phyloP scores from a whole-genome alignment of 1,284 basidiomycete genomes.

The Golubevia pallescens region DNA sequence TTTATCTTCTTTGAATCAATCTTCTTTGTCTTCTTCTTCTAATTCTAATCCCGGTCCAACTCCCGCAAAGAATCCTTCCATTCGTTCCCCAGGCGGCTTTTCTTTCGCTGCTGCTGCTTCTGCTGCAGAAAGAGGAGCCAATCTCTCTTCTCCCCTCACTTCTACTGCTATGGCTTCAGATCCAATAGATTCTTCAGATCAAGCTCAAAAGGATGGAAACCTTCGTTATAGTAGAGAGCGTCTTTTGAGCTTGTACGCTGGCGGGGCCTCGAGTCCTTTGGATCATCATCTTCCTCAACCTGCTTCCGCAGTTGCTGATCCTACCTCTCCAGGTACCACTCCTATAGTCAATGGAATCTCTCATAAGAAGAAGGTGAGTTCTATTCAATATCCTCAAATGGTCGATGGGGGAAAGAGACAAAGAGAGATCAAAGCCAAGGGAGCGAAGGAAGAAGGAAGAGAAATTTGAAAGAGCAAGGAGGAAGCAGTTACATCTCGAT shows the following conservation, averaged over 20 bases:
- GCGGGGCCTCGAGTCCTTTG: slow-evolving; percentile 18
- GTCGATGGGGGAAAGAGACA: not conserved
- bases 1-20: not conserved
- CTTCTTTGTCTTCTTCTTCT: not conserved
- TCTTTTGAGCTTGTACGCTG: slow-evolving; percentile 43
- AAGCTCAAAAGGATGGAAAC: slow-evolving; percentile 25
- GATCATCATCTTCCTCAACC: slow-evolving; percentile 21
- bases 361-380: slow-evolving; percentile 7
- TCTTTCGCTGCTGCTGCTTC: slow-evolving; percentile 48
- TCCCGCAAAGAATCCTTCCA: slow-evolving; percentile 11
- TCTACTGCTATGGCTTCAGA: slow-evolving; percentile 11
- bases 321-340: slow-evolving; percentile 8
- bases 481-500: no score
- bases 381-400: not conserved
- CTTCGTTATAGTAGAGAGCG: slow-evolving; percentile 20
- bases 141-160: slow-evolving; percentile 15
- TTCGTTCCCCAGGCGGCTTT: slow-evolving; percentile 44
- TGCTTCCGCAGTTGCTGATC: slow-evolving; percentile 7
- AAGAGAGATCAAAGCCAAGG: not conserved
- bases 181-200: slow-evolving; percentile 15
- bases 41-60: slow-evolving; percentile 12
- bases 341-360: not conserved
- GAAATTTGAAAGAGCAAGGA: not conserved
- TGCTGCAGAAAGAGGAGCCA: slow-evolving; percentile 13
- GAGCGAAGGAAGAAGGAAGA: slow-evolving; percentile 1